Conservation (phyloP, 2,329 filamentous ascomycete species). For the Metarhizium robertsii region DNA sequence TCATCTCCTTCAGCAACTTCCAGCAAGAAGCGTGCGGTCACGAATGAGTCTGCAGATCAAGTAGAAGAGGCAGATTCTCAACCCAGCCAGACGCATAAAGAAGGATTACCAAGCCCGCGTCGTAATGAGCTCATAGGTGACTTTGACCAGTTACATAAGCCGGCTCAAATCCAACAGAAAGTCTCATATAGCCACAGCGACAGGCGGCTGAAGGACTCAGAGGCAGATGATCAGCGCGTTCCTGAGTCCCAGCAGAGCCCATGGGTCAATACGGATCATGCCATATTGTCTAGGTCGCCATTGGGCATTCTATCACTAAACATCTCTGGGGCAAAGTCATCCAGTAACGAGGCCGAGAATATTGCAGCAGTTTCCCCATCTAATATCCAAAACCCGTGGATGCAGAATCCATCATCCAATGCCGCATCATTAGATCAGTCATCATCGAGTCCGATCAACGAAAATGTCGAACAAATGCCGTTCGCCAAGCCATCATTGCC, state of each 20-base stretch:
- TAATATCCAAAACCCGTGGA: constrained; percentile 15
- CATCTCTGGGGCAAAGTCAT: too few relatives aligned
- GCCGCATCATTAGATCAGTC: neutral
- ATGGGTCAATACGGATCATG: constrained; percentile 6
- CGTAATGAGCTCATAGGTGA: neutral
- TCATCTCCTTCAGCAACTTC: neutral
- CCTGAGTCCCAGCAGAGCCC: constrained; percentile 9
- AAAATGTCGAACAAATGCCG: neutral
- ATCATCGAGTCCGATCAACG: neutral
- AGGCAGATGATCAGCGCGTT: neutral
- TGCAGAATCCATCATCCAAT: neutral
- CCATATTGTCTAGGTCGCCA: neutral
- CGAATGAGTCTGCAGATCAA: neutral
- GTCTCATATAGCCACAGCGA: neutral
- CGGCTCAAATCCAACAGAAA: neutral
- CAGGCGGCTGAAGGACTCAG: neutral
- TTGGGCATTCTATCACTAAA: neutral
- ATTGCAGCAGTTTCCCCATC: neutral
- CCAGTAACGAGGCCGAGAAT: neutral
- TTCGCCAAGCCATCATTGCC: neutral
- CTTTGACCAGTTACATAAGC: neutral
- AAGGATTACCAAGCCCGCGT: neutral
- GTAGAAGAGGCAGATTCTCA: neutral
- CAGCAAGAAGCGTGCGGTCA: neutral
- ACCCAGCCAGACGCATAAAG: neutral